Conservation (phyloP, 2,329 filamentous ascomycete species). For the Phialophora verrucosa region DNA sequence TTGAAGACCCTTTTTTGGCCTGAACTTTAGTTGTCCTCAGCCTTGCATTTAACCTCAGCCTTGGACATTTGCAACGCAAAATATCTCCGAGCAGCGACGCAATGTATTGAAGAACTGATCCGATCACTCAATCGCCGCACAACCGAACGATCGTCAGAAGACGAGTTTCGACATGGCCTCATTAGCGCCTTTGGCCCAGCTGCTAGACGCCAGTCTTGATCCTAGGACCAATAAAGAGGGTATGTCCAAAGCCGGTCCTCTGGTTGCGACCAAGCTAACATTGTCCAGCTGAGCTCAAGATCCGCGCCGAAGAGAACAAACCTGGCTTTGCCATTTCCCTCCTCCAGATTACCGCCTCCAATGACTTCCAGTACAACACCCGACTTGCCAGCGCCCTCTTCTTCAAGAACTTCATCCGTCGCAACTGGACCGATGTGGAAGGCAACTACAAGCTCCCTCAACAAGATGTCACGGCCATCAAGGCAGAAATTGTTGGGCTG, state of each 20-base stretch:
- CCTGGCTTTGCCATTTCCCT: slow-evolving; percentile 86
- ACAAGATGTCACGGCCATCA: slow-evolving; percentile 87
- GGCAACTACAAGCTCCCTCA: slow-evolving; percentile 86
- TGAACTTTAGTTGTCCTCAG: not conserved
- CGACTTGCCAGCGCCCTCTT: slow-evolving; percentile 86
- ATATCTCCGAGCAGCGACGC: not conserved
- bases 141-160: not conserved
- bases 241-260: slow-evolving; percentile 47
- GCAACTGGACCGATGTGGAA: slow-evolving; percentile 95
- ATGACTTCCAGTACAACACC: slow-evolving; percentile 73
- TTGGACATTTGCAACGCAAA: not conserved
- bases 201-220: slow-evolving; percentile 90
- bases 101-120: slow-evolving; percentile 1
- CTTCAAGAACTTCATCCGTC: slow-evolving; percentile 98
- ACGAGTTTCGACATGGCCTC: slow-evolving; percentile 57
- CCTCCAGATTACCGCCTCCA: slow-evolving; percentile 85
- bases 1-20: not conserved
- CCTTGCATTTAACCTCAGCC: not conserved
- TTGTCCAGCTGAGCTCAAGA: slow-evolving; percentile 74
- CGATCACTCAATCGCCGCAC: not conserved
- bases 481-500: slow-evolving; percentile 90
- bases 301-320: slow-evolving; percentile 79
- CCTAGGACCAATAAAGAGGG: slow-evolving; percentile 88
- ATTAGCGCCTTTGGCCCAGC: slow-evolving; percentile 66
- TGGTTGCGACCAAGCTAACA: slow-evolving; percentile 15